A percentile compares a stretch with the other conserved stretches of the same genome.
Conservation (phyloP, 148 eudicot species). For the Rhododendron simsii region DNA sequence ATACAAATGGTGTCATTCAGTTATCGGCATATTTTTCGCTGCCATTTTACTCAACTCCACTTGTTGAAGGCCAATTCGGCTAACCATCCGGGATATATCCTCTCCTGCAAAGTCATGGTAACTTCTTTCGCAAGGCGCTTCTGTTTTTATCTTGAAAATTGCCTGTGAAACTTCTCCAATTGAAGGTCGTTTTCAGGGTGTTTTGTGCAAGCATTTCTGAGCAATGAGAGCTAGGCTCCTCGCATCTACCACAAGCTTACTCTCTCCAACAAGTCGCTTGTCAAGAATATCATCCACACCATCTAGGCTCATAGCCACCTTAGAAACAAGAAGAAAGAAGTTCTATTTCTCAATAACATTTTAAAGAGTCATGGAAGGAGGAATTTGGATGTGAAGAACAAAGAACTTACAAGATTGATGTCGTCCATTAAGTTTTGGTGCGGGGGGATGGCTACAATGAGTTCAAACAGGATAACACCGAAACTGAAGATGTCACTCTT, state of each 20-base stretch:
- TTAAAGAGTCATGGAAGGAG: background rate
- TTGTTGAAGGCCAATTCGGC: conserved; percentile 67
- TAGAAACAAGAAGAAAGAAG: conserved; percentile 1
- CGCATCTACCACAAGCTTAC: conserved; percentile 51
- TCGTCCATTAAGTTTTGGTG: conserved; percentile 93
- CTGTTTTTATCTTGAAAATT: conserved; percentile 61
- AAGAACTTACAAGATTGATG: conserved; percentile 74
- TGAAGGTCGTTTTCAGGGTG: conserved; percentile 77
- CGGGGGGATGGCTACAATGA: conserved; percentile 89
- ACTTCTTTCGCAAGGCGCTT: conserved; percentile 47
- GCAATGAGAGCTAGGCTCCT: conserved; percentile 69
- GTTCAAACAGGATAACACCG: conserved; percentile 89
- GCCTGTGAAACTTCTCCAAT: conserved; percentile 74
- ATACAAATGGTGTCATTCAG: conserved; percentile 10
- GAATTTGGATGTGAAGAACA: background rate
- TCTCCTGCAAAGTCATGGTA: conserved; percentile 52
- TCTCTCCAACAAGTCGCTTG: conserved; percentile 52
- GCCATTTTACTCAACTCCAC: conserved; percentile 56
- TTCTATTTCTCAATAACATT: background rate
- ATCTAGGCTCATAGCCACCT: conserved; percentile 92
- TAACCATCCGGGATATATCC: conserved; percentile 48
- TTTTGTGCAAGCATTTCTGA: conserved; percentile 71
- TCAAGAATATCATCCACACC: conserved; percentile 95
- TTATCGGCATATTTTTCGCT: conserved; percentile 42
- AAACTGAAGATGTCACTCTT: conserved; percentile 96